Evolutionary conservation across 768 basidiomycete genomes (phyloP).

Genomic region (Calocera cornea): DNA sequence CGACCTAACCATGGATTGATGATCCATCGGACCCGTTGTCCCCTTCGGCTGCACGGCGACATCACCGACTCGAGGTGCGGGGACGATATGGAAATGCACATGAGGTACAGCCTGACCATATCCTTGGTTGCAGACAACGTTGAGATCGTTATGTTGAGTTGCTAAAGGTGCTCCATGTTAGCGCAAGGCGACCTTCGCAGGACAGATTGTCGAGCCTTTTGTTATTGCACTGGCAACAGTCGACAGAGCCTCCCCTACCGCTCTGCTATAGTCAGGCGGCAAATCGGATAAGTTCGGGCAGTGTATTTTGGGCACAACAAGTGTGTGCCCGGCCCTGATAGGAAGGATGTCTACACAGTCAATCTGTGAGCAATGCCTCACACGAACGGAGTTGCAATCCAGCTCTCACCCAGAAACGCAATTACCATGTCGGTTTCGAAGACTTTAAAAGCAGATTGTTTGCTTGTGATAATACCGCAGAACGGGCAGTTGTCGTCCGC

Average conservation of each 20-base stretch:
- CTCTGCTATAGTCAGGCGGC: conserved; percentile 5
- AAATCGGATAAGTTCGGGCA: conserved; percentile 10
- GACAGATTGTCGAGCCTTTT: conserved; percentile 3
- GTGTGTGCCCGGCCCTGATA: conserved; percentile 11
- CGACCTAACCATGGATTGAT: conserved; percentile 11
- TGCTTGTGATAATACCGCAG: background rate
- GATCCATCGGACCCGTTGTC: conserved; percentile 5
- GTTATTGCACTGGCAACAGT: conserved; percentile 11
- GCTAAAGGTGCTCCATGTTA: background rate
- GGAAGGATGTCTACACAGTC: conserved; percentile 11
- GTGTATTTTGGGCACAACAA: conserved; percentile 13
- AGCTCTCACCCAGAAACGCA: background rate
- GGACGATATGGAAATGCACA: conserved; percentile 15
- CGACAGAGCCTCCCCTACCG: conserved; percentile 12
- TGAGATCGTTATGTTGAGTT: conserved; percentile 12
- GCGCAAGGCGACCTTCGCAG: background rate
- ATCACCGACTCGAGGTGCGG: conserved; percentile 7
- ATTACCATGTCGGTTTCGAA: background rate
- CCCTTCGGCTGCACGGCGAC: background rate
- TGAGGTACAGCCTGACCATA: conserved; percentile 4
- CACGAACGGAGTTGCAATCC: background rate
- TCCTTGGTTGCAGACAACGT: conserved; percentile 16
- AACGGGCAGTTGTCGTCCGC: background rate
- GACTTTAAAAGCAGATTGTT: background rate
- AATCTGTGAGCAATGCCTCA: background rate